Conservation (phyloP, 345 rosid genomes). For the Linum tenue region DNA sequence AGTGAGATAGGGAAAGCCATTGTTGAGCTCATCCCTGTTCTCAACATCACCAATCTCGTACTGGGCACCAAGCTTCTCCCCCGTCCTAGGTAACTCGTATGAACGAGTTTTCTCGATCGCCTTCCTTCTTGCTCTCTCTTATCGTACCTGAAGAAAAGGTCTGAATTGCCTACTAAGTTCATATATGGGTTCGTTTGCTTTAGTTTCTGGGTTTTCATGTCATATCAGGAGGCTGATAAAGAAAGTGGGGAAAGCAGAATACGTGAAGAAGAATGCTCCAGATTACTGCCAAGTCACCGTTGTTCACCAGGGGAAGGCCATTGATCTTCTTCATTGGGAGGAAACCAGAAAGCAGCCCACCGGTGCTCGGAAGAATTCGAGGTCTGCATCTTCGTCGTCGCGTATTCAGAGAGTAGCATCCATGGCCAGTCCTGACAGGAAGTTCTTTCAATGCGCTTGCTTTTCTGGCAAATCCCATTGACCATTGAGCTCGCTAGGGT, state of each 20-base stretch:
- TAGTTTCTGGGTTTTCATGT: too few relatives aligned
- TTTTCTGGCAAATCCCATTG: constrained; percentile 31
- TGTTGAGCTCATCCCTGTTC: constrained; percentile 51
- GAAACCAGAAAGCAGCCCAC: constrained; percentile 3
- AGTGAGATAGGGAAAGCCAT: constrained; percentile 32
- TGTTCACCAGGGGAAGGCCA: constrained; percentile 33
- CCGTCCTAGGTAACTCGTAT: constrained; percentile 25
- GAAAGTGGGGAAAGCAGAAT: constrained; percentile 34
- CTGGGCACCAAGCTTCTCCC: constrained; percentile 40
- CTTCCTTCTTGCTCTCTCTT: background rate
- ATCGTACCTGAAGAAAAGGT: too few relatives aligned
- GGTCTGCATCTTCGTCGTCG: constrained; percentile 1
- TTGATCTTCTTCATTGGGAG: constrained; percentile 10
- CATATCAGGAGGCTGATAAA: constrained; percentile 22
- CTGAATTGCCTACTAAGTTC: too few relatives aligned
- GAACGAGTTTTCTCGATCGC: too few relatives aligned
- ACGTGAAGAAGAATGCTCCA: constrained; percentile 44
- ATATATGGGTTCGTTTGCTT: background rate
- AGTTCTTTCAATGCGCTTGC: constrained; percentile 31
- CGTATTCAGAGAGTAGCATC: constrained; percentile 4
- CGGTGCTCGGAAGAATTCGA: too few relatives aligned
- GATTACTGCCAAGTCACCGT: constrained; percentile 40
- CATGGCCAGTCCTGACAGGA: constrained; percentile 11
- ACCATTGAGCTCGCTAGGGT: background rate
- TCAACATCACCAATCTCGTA: constrained; percentile 46